Percentiles rank a stretch among this genome's conserved stretches.
Evolutionary conservation across 2,329 filamentous ascomycete genomes (phyloP).

Genomic region (Pestalotiopsis sp.): DNA sequence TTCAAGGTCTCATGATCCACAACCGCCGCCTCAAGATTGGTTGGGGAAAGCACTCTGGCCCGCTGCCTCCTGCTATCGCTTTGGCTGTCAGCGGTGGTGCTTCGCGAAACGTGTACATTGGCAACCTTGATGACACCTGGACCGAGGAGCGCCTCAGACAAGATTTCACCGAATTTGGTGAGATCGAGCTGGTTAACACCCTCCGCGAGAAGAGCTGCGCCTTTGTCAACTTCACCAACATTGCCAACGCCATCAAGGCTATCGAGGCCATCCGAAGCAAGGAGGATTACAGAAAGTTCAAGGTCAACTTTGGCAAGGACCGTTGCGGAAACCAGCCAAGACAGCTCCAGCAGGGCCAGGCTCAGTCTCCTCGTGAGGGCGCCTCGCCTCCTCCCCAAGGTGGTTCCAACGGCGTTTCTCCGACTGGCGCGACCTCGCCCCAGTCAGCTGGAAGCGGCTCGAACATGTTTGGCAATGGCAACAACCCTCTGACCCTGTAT

Average conservation of each 20-base stretch:
- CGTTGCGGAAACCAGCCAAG: conserved; percentile 95
- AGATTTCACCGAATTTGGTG: conserved; percentile 96
- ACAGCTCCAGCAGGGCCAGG: conserved; percentile 70
- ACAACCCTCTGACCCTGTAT: conserved; percentile 93
- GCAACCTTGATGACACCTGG: conserved; percentile 96
- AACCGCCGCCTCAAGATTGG: conserved; percentile 97
- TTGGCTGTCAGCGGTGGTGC: conserved; percentile 94
- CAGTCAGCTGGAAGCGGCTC: conserved; percentile 59
- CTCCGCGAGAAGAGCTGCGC: conserved; percentile 98
- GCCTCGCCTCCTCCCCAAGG: conserved; percentile 62
- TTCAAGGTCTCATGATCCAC: conserved; percentile 98
- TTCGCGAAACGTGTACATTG: conserved; percentile 97
- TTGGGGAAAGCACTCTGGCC: conserved; percentile 98
- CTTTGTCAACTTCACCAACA: conserved; percentile 99
- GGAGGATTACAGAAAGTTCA: conserved; percentile 97
- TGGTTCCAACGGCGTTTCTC: conserved; percentile 61
- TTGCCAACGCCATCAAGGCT: conserved; percentile 98
- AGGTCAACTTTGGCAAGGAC: conserved; percentile 99
- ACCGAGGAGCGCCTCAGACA: conserved; percentile 93
- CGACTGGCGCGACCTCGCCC: conserved; percentile 56
- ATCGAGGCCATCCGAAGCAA: conserved; percentile 94
- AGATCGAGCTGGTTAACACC: conserved; percentile 97
- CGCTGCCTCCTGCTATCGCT: conserved; percentile 92
- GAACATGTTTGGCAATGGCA: conserved; percentile 77
- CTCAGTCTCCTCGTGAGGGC: conserved; percentile 69